Evolutionary conservation across 805 yeast species (phyloP).

Genomic region (Yamadazyma laniorum): DNA sequence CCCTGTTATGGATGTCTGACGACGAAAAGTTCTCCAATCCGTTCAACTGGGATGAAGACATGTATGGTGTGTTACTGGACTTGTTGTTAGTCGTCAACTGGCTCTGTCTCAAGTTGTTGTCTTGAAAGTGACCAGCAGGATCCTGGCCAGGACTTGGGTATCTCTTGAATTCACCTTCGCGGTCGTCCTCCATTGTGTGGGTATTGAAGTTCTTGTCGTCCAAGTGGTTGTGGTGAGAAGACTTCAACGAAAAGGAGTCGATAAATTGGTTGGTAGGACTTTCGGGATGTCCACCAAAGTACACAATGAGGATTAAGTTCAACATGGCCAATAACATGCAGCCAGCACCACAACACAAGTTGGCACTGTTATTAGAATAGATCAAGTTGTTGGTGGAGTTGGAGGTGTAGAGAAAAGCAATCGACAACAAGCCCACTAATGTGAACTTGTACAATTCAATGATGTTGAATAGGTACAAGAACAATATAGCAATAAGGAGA

Average conservation of each 20-base stretch:
- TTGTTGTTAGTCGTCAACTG: constrained; percentile 31
- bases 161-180: constrained; percentile 27
- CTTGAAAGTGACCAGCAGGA: constrained; percentile 21
- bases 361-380: constrained; percentile 60
- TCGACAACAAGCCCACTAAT: constrained; percentile 54
- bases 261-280: constrained; percentile 84
- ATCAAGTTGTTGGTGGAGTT: constrained; percentile 80
- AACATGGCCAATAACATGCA: constrained; percentile 78
- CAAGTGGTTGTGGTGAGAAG: constrained; percentile 38
- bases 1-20: constrained; percentile 33
- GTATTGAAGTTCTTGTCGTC: constrained; percentile 17
- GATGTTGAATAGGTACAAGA: constrained; percentile 57
- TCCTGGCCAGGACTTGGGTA: constrained; percentile 7
- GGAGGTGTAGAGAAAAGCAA: constrained; percentile 81
- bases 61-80: constrained; percentile 31
- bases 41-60: constrained; percentile 56
- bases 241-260: constrained; percentile 72
- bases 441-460: constrained; percentile 67
- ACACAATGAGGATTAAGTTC: constrained; percentile 81
- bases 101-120: constrained; percentile 34
- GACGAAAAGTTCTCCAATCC: constrained; percentile 58
- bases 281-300: constrained; percentile 86
- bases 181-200: constrained; percentile 19
- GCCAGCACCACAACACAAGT: constrained; percentile 91
- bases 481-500: constrained; percentile 49